phyloP scores from a whole-genome alignment of 257 asterid genomes.

The Ilex asprella region DNA sequence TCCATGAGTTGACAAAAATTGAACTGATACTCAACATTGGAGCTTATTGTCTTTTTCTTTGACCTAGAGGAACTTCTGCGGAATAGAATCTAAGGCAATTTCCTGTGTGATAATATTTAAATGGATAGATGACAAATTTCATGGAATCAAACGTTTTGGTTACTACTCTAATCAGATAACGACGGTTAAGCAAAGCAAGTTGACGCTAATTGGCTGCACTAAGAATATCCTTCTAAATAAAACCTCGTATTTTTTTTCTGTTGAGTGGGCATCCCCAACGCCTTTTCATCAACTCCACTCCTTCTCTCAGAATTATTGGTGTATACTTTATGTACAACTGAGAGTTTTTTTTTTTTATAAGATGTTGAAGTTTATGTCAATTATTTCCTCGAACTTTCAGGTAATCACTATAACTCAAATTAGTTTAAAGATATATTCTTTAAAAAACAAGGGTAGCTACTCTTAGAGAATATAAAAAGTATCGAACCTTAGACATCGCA shows the following conservation, averaged over 20 bases:
- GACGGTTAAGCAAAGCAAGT: slow-evolving; percentile 21
- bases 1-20: background rate
- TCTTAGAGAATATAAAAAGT: no score
- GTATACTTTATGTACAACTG: background rate
- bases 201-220: slow-evolving; percentile 33
- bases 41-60: background rate
- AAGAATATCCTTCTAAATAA: slow-evolving; percentile 21
- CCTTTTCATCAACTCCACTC: slow-evolving; percentile 20
- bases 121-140: slow-evolving; percentile 13
- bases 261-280: slow-evolving; percentile 43
- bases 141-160: slow-evolving; percentile 37
- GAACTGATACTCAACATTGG: no score
- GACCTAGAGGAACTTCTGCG: background rate
- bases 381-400: no score
- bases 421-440: no score
- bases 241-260: background rate
- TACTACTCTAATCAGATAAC: slow-evolving; percentile 12
- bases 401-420: no score
- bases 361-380: background rate
- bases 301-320: background rate
- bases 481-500: no score
- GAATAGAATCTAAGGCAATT: background rate
- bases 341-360: background rate
- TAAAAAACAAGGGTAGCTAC: no score
- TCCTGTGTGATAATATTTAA: slow-evolving; percentile 10